phyloP scores from a whole-genome alignment of 305 asterid genomes.

The Rubia tinctorum region DNA sequence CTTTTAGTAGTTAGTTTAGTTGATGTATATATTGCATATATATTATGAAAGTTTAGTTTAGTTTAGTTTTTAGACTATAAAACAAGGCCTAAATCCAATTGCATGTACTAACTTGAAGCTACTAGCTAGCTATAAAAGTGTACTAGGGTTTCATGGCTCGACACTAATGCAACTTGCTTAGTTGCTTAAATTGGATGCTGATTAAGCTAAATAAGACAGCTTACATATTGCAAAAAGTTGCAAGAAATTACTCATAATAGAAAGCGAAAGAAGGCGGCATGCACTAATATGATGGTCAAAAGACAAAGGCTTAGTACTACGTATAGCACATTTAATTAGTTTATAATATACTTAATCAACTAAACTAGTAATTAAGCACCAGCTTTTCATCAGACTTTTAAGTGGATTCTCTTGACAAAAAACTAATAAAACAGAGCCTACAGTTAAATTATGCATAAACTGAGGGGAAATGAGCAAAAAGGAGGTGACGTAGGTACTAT shows the following conservation, averaged over 20 bases:
- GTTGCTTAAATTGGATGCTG: constrained; percentile 16
- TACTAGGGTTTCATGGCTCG: constrained; percentile 37
- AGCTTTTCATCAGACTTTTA: constrained; percentile 25
- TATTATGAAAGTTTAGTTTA: no score
- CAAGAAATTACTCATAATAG: constrained; percentile 39
- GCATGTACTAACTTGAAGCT: neutral
- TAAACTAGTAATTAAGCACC: neutral
- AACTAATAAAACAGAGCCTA: constrained; percentile 2
- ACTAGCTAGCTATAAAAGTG: constrained; percentile 6
- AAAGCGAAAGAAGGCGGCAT: constrained; percentile 31
- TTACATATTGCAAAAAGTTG: constrained; percentile 14
- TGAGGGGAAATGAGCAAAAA: constrained; percentile 20
- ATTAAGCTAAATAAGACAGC: neutral
- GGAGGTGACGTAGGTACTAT: constrained; percentile 46
- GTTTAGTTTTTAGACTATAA: no score
- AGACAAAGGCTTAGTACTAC: constrained; percentile 7
- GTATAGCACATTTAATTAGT: neutral
- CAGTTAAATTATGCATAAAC: constrained; percentile 6
- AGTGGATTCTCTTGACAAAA: constrained; percentile 36
- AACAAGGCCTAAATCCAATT: no score
- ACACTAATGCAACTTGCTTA: constrained; percentile 11
- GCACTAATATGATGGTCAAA: constrained; percentile 54
- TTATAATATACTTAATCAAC: neutral
- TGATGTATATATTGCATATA: no score
- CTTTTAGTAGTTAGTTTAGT: no score